phyloP scores from a whole-genome alignment of 371 early-diverging fungal species.

The Saksenaea oblongispora region DNA sequence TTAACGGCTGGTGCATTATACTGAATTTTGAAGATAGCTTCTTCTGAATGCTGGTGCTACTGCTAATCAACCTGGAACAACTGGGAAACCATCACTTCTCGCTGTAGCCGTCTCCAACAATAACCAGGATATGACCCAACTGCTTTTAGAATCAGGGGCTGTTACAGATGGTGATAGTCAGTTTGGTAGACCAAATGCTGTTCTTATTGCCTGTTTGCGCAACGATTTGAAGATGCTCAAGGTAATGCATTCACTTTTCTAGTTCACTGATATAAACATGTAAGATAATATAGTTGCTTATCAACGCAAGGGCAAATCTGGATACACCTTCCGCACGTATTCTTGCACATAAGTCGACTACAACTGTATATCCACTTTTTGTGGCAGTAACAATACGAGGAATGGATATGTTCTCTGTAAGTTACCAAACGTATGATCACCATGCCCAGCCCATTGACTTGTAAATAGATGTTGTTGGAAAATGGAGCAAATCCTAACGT shows the following conservation, averaged over 20 bases:
- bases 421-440: too few species aligned
- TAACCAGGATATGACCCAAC: slow-evolving; percentile 18
- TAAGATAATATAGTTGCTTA: slow-evolving; percentile 18
- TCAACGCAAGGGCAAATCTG: slow-evolving; percentile 30
- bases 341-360: background rate
- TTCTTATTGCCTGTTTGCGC: slow-evolving; percentile 41
- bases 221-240: slow-evolving; percentile 19
- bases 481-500: background rate
- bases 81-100: slow-evolving; percentile 19
- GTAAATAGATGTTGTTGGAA: background rate
- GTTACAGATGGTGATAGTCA: slow-evolving; percentile 32
- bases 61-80: slow-evolving; percentile 2
- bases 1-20: too few species aligned
- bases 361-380: background rate
- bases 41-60: slow-evolving; percentile 26
- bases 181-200: slow-evolving; percentile 28
- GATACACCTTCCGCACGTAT: slow-evolving; percentile 8
- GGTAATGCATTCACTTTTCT: background rate
- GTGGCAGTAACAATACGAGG: background rate
- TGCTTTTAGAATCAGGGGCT: slow-evolving; percentile 31
- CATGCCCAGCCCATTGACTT: background rate
- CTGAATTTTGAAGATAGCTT: too few species aligned
- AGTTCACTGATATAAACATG: background rate
- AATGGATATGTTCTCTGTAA: background rate
- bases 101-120: slow-evolving; percentile 22